Conservation (phyloP, 2,329 filamentous ascomycete species). For the Aurifilum marmelostoma region DNA sequence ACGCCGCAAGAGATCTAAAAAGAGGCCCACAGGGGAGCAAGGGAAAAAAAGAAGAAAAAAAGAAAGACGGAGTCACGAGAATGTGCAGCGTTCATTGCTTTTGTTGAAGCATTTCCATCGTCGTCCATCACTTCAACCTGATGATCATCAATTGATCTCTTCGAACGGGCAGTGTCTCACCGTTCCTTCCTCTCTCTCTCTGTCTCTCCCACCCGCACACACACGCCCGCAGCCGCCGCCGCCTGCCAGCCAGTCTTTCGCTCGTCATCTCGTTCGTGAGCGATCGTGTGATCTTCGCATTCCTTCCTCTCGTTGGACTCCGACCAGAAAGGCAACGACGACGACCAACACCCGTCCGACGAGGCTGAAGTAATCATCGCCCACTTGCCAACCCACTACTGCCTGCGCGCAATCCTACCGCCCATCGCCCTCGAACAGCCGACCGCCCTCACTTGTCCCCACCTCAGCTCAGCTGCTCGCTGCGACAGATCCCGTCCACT, state of each 20-base stretch:
- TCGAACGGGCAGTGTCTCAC: not conserved
- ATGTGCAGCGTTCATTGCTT: not conserved
- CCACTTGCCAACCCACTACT: not conserved
- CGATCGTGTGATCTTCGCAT: not conserved
- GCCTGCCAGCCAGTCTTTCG: conserved; percentile 7
- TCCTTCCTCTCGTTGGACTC: conserved; percentile 19
- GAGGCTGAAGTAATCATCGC: conserved; percentile 3
- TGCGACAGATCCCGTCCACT: conserved; percentile 13
- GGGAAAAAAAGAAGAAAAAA: not conserved
- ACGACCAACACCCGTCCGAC: not conserved
- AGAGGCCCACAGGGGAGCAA: not conserved
- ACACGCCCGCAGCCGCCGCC: not conserved
- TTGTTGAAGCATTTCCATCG: not conserved
- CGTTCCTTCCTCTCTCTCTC: not conserved
- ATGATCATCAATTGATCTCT: conserved; percentile 8
- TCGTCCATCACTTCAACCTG: not conserved
- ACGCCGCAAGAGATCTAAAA: not conserved
- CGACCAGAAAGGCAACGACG: not conserved
- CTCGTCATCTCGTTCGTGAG: conserved; percentile 1
- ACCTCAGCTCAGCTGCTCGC: conserved; percentile 17
- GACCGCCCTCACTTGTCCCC: conserved; percentile 22
- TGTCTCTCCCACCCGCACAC: too few species aligned
- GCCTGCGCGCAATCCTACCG: conserved; percentile 8
- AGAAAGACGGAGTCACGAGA: not conserved
- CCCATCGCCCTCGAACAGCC: not conserved